Base-by-base conservation (phyloP, 495 filamentous ascomycete species). In the Penicillium coprophilum region DNA sequence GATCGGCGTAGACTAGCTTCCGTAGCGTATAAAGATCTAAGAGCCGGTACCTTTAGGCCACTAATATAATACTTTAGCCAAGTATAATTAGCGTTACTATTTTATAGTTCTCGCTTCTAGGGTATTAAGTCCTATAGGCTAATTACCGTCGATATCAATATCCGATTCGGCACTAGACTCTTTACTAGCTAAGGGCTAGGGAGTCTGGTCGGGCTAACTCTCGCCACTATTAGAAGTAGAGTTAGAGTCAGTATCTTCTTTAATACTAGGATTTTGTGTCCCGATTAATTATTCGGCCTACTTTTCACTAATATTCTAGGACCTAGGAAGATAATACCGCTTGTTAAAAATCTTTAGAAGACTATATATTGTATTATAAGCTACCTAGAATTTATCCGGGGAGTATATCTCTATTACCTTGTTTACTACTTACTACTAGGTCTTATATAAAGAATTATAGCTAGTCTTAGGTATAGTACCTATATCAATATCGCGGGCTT, bases 41-140 rank as follows among this genome's bases (percentile, higher is more conserved):
- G 55, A 57, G n/a, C 65, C 56, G 11, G 49, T 61, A 13, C 57
- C 65, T 39, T 56, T 64, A 31, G 59, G 53, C 65, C 53, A 68
- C 57, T 53, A 65, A 34, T 55, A 89, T 50, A 85, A 75, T 51
- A 89, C 76, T 48, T 82, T 79, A 74, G 82, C 83, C 53, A 43
- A 60, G 21, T 21, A 44, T 6, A 50, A 34, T 50, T 38, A 24
- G 28, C 49, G 34, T 36, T 63, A 20, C 21, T 63, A 1, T 28
- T 56, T 53, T 6, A 53, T 44, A 0, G 53, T 50, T 32, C 56
- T 56, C 19, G 48, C 48, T 34, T 63, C 56, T 28, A 63, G 27
- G 7, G 38, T n/a, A 44, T 63, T 40, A 31, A 63, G 56, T 2
- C 46, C 48, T 24, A 17, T 53, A 0, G 2, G 39, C 19, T 53